Evolutionary conservation across 805 yeast species (phyloP).

Genomic region (Candida railenensis): DNA sequence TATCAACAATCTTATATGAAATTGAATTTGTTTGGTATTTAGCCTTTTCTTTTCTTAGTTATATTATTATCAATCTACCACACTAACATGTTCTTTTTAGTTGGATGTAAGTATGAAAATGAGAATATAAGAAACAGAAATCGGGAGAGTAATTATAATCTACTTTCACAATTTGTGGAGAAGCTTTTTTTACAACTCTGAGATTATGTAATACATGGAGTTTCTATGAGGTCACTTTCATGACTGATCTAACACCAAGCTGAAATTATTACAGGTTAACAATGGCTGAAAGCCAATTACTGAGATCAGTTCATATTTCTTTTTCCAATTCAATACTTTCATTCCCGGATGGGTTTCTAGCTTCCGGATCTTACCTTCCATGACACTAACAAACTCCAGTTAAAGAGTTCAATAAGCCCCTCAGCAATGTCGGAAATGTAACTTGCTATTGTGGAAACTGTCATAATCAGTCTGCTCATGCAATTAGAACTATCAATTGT

Average conservation of each 20-base stretch:
- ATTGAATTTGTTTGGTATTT: too few relatives aligned
- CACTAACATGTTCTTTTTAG: conserved; percentile 21
- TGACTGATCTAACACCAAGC: background rate
- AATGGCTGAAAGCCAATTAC: too few relatives aligned
- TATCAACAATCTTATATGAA: background rate
- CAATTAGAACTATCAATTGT: conserved; percentile 52
- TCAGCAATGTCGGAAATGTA: conserved; percentile 29
- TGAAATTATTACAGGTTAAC: too few relatives aligned
- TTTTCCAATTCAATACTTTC: too few relatives aligned
- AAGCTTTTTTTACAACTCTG: background rate
- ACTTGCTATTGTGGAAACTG: conserved; percentile 55
- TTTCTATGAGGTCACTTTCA: background rate
- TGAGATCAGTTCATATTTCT: too few relatives aligned
- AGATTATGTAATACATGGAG: background rate
- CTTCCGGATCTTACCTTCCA: background rate
- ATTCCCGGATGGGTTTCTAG: too few relatives aligned
- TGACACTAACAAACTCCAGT: conserved; percentile 15
- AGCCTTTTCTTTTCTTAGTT: background rate
- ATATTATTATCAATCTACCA: background rate
- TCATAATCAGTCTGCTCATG: conserved; percentile 53
- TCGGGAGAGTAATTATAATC: background rate
- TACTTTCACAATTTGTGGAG: background rate
- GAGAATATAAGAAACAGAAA: background rate
- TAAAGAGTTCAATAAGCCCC: conserved; percentile 33
- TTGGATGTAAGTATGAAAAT: conserved; percentile 28